These are phyloP conservation scores for Cystobasidiopsis lactophilus DNA, from an alignment of 768 basidiomycete species.

Conservation along the genomic window DNA sequence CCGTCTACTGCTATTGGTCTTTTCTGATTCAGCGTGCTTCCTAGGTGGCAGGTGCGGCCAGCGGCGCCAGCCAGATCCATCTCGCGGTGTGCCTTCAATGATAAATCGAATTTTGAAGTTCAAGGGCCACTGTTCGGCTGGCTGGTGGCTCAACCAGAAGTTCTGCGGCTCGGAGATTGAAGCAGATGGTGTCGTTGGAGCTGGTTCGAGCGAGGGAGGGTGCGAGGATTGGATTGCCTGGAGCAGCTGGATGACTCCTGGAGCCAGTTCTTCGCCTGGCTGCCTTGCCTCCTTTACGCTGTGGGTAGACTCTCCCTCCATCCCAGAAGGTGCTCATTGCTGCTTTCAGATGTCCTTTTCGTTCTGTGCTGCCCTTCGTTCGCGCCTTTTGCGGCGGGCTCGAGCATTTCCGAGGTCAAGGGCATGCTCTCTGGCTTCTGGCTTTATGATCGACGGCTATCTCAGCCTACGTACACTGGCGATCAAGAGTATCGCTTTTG, in stretches of 20 bases:
- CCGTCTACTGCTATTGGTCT: no score
- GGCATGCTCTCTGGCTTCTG: constrained; percentile 92
- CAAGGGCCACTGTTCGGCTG: constrained; percentile 88
- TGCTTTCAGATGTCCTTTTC: constrained; percentile 36
- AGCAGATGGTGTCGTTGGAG: constrained; percentile 19
- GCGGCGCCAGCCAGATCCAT: no score
- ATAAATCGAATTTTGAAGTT: no score
- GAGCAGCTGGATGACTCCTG: constrained; percentile 41
- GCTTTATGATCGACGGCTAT: constrained; percentile 90
- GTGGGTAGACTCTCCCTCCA: no score
- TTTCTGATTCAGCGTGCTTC: no score
- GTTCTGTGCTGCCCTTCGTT: constrained; percentile 68
- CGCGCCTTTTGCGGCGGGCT: constrained; percentile 89
- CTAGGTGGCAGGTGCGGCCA: no score
- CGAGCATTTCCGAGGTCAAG: constrained; percentile 96
- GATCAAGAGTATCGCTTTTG: constrained; percentile 80
- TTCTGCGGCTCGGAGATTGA: constrained; percentile 98
- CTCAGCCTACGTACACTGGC: constrained; percentile 70
- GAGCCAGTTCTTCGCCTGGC: constrained; percentile 65
- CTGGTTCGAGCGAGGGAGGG: constrained; percentile 40
- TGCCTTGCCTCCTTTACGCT: constrained; percentile 69
- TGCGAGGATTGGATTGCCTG: constrained; percentile 87
- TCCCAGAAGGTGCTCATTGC: background rate
- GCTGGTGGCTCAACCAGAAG: constrained; percentile 96
- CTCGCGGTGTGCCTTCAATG: no score